phyloP scores from a whole-genome alignment of 495 filamentous ascomycete species.

The Hypomontagnella monticulosa region DNA sequence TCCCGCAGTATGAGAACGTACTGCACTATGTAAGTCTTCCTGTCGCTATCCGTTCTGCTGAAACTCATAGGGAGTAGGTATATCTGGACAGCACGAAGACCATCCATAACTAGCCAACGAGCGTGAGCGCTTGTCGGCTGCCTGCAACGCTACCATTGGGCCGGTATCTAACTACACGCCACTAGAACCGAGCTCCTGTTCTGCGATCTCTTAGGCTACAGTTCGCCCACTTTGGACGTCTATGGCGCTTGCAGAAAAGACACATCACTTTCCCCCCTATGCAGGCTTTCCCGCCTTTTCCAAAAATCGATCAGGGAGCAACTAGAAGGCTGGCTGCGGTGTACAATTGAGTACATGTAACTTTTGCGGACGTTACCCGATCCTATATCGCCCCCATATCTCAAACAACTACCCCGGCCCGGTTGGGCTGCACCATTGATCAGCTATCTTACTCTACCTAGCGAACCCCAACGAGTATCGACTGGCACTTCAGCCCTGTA shows the following conservation, averaged over 20 bases:
- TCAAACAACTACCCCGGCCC: constrained; percentile 17
- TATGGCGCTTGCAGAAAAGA: constrained; percentile 33
- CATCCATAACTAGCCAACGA: constrained; percentile 39
- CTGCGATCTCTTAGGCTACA: constrained; percentile 21
- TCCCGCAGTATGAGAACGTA: constrained; percentile 70
- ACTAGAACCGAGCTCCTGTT: constrained; percentile 19
- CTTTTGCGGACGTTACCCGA: constrained; percentile 29
- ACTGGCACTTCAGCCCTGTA: constrained; percentile 14
- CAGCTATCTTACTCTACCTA: constrained; percentile 17
- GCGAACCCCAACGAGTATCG: constrained; percentile 13
- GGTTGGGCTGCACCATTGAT: constrained; percentile 25
- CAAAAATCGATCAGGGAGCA: constrained; percentile 10
- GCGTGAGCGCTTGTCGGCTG: constrained; percentile 37
- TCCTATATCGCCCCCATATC: constrained; percentile 29
- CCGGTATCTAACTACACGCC: constrained; percentile 33
- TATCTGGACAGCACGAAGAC: constrained; percentile 58
- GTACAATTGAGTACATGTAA: constrained; percentile 26
- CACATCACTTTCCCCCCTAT: constrained; percentile 23
- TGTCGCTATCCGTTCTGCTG: constrained; percentile 25
- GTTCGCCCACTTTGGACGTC: constrained; percentile 23
- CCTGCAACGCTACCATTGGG: constrained; percentile 28
- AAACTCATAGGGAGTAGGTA: constrained; percentile 54
- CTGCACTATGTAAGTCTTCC: constrained; percentile 73
- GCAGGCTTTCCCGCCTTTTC: constrained; percentile 32
- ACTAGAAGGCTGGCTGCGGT: constrained; percentile 17